phyloP scores from a whole-genome alignment of 2,329 filamentous ascomycete species.

The Xylariales sp. region DNA sequence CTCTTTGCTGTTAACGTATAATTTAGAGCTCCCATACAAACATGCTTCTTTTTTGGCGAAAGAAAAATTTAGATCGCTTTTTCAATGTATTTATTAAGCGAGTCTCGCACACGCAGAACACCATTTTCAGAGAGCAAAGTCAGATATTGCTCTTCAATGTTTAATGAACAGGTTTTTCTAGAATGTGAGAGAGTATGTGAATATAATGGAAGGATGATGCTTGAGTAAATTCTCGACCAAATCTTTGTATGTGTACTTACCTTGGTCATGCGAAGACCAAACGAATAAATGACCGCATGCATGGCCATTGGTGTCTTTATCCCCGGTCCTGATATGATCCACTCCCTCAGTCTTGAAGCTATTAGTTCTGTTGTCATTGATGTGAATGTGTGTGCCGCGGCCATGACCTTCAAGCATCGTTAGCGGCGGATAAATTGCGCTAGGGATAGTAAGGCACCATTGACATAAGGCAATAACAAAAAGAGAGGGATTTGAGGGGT shows the following conservation, averaged over 20 bases:
- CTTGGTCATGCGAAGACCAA: conserved; percentile 38
- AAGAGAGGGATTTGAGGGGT: not conserved
- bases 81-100: conserved; percentile 18
- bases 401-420: conserved; percentile 14
- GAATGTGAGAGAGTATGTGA: not conserved
- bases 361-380: conserved; percentile 1
- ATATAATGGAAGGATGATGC: not conserved
- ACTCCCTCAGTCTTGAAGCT: not conserved
- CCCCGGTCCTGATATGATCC: not conserved
- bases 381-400: not conserved
- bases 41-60: not conserved
- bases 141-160: not conserved
- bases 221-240: not conserved
- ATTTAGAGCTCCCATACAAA: conserved; percentile 24
- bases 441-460: conserved; percentile 14
- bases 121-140: conserved; percentile 25
- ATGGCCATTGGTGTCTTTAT: not conserved
- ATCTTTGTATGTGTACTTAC: conserved; percentile 6
- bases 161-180: not conserved
- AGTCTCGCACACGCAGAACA: conserved; percentile 22
- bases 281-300: conserved; percentile 26
- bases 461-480: not conserved
- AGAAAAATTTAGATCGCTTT: not conserved
- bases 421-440: not conserved
- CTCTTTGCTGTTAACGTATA: conserved; percentile 35